Conservation (phyloP, 225 moss, liverwort and hornwort genomes). For the Sphagnum tenellum region DNA sequence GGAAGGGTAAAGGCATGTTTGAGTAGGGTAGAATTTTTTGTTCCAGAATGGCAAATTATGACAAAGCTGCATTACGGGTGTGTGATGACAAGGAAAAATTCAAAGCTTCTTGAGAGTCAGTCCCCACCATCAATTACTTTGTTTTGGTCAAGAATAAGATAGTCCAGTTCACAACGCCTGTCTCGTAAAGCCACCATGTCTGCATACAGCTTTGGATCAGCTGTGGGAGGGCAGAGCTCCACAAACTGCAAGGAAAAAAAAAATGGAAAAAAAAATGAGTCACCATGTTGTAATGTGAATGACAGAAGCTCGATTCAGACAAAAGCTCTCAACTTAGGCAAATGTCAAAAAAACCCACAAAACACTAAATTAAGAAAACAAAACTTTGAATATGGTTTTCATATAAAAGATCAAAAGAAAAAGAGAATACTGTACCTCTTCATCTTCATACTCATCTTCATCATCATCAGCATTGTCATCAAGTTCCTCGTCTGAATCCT, state of each 20-base stretch:
- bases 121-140: conserved; percentile 69
- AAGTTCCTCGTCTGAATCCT: conserved; percentile 70
- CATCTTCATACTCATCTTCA: conserved; percentile 90
- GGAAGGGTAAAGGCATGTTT: no score
- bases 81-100: no score
- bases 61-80: no score
- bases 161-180: conserved; percentile 61
- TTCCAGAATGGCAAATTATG: no score
- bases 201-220: conserved; percentile 49
- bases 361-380: no score
- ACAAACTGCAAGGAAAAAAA: conserved; percentile 16
- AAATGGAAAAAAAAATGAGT: no score
- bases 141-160: conserved; percentile 49
- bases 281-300: no score
- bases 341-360: no score
- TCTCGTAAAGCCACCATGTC: conserved; percentile 80
- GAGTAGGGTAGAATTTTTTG: no score
- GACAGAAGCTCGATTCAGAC: no score
- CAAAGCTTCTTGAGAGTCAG: no score
- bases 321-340: no score
- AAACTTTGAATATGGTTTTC: background rate
- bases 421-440: conserved; percentile 39
- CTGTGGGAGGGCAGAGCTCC: conserved; percentile 70
- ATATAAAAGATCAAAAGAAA: background rate
- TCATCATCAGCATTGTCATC: conserved; percentile 52